Evolutionary conservation across 768 basidiomycete species (phyloP).

Genomic region (Strobilomyces confusus): DNA sequence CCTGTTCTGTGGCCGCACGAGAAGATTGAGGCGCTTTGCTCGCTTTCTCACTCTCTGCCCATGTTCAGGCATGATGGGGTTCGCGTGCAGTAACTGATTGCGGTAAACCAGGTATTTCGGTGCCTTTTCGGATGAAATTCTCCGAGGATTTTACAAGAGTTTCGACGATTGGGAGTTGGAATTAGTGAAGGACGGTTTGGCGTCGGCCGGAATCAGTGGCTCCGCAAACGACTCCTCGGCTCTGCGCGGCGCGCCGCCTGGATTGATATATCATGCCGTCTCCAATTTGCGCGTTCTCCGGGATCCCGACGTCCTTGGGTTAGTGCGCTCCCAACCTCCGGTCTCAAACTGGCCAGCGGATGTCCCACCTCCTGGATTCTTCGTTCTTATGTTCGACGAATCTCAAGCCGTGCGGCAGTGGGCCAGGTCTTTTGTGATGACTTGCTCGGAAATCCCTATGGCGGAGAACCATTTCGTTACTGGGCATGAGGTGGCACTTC

Average conservation of each 20-base stretch:
- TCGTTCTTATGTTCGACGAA: slow-evolving; percentile 55
- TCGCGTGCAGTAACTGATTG: slow-evolving; percentile 14
- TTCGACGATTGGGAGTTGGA: slow-evolving; percentile 67
- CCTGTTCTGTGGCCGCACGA: neutral
- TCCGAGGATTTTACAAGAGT: slow-evolving; percentile 54
- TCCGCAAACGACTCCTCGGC: slow-evolving; percentile 17
- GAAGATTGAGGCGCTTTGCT: slow-evolving; percentile 6
- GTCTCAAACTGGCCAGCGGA: slow-evolving; percentile 51
- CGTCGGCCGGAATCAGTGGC: slow-evolving; percentile 25
- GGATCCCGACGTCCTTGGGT: slow-evolving; percentile 42
- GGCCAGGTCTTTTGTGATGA: slow-evolving; percentile 47
- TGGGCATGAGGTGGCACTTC: slow-evolving; percentile 45
- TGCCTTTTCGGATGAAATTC: slow-evolving; percentile 49
- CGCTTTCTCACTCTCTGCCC: slow-evolving; percentile 7
- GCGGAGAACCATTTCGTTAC: slow-evolving; percentile 43
- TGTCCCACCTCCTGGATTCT: slow-evolving; percentile 55
- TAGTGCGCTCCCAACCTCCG: slow-evolving; percentile 25
- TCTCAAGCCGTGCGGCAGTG: slow-evolving; percentile 50
- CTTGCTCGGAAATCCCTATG: slow-evolving; percentile 43
- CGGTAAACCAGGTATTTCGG: slow-evolving; percentile 63
- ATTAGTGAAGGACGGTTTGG: slow-evolving; percentile 47
- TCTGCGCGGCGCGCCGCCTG: slow-evolving; percentile 44
- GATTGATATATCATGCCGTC: slow-evolving; percentile 57
- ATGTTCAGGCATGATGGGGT: slow-evolving; percentile 1
- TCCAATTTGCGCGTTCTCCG: slow-evolving; percentile 57